Conservation (phyloP, 768 basidiomycete species). For the Pleurotus ostreatus region DNA sequence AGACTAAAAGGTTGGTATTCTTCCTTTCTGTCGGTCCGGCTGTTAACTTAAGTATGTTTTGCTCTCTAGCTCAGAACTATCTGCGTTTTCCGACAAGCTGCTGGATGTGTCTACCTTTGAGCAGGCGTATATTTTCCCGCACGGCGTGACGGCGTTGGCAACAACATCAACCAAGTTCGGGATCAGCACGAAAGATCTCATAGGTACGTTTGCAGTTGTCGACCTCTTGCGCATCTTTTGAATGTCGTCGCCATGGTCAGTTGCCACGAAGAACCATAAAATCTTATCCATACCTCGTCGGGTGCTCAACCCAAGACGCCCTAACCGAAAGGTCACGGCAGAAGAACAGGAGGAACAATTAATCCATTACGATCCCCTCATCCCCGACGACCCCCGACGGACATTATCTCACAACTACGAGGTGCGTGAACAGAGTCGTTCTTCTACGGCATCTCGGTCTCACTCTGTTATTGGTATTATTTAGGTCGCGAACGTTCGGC, state of each 20-base stretch:
- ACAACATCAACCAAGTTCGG: conserved; percentile 86
- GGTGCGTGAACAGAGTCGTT: conserved; percentile 17
- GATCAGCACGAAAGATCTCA: conserved; percentile 80
- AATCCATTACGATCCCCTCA: conserved; percentile 75
- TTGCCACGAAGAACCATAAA: conserved; percentile 71
- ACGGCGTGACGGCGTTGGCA: conserved; percentile 63
- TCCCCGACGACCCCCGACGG: conserved; percentile 64
- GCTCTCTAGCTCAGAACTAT: conserved; percentile 36
- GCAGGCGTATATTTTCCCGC: conserved; percentile 67
- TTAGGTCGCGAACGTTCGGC: conserved; percentile 67
- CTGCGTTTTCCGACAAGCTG: conserved; percentile 45
- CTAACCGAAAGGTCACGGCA: conserved; percentile 66
- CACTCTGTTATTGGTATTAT: background rate
- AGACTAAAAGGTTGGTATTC: conserved; percentile 59
- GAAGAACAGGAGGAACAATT: conserved; percentile 85
- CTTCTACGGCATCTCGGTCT: background rate
- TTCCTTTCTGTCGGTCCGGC: conserved; percentile 1
- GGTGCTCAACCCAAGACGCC: conserved; percentile 80
- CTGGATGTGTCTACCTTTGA: conserved; percentile 56
- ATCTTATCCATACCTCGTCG: conserved; percentile 72
- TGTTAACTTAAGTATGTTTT: background rate
- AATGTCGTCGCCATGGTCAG: conserved; percentile 31
- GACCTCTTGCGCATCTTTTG: background rate
- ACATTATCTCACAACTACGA: conserved; percentile 49
- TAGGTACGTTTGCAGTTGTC: conserved; percentile 48